phyloP scores from a whole-genome alignment of 352 stramenopile species.

The Pythium aphanidermatum region DNA sequence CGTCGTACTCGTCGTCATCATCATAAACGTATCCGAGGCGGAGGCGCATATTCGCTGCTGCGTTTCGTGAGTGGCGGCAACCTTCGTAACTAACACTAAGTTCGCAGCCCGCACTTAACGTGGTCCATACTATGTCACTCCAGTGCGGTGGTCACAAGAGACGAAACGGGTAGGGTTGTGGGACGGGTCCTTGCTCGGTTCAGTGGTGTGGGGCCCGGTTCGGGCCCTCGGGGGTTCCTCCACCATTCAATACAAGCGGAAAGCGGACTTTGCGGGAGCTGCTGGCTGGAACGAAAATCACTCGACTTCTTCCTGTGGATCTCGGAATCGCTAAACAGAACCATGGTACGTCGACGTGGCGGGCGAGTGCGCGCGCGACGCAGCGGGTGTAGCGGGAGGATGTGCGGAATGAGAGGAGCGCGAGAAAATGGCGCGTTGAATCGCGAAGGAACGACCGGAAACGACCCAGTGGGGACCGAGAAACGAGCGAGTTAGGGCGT shows the following conservation, averaged over 20 bases:
- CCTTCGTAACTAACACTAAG: too few species aligned
- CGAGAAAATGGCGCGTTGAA: not conserved
- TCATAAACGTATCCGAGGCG: constrained; percentile 24
- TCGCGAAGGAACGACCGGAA: not conserved
- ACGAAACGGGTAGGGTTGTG: constrained; percentile 5
- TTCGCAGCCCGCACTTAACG: constrained; percentile 21
- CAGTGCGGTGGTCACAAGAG: constrained; percentile 1
- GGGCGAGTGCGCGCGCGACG: not conserved
- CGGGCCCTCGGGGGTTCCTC: constrained; percentile 18
- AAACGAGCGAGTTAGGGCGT: too few species aligned
- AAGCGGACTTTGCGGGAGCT: constrained; percentile 4
- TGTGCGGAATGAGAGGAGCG: not conserved
- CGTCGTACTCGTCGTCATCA: constrained; percentile 20
- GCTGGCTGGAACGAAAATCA: constrained; percentile 35
- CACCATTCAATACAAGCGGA: constrained; percentile 22
- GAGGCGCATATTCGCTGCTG: constrained; percentile 37
- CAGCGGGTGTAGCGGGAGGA: not conserved
- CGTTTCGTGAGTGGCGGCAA: too few species aligned
- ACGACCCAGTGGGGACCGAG: too few species aligned
- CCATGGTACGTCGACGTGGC: constrained; percentile 55
- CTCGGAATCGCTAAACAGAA: constrained; percentile 59
- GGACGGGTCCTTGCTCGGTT: too few species aligned
- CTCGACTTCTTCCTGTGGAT: constrained; percentile 87
- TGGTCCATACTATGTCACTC: constrained; percentile 17
- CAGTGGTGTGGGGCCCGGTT: constrained; percentile 2